Evolutionary conservation across 2,329 filamentous ascomycete genomes (phyloP).

Genomic region (Neofusicoccum sp.): DNA sequence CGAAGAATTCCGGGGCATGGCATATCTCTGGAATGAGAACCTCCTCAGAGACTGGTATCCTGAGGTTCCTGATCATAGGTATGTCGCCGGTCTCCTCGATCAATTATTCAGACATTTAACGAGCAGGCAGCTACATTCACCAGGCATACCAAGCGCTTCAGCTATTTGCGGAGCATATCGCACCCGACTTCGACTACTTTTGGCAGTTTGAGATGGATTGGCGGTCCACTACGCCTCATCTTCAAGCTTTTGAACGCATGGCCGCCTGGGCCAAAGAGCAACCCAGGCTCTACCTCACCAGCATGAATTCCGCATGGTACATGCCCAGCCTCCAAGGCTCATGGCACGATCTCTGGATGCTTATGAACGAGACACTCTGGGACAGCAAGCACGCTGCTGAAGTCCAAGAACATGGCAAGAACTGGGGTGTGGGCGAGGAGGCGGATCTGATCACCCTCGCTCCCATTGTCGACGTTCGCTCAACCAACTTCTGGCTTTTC

Average conservation of each 20-base stretch:
- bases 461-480: slow-evolving; percentile 86
- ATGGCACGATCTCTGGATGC: slow-evolving; percentile 48
- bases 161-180: slow-evolving; percentile 69
- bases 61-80: slow-evolving; percentile 42
- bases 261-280: slow-evolving; percentile 56
- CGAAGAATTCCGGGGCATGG: slow-evolving; percentile 69
- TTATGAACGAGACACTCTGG: slow-evolving; percentile 45
- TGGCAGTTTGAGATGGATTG: slow-evolving; percentile 89
- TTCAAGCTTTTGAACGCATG: slow-evolving; percentile 73
- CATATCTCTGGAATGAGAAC: slow-evolving; percentile 74
- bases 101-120: background rate
- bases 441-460: slow-evolving; percentile 91
- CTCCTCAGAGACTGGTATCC: slow-evolving; percentile 53
- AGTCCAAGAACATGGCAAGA: slow-evolving; percentile 77
- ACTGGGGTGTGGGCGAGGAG: slow-evolving; percentile 87
- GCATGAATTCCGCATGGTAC: slow-evolving; percentile 60
- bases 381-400: slow-evolving; percentile 49
- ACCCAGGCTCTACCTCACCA: slow-evolving; percentile 61
- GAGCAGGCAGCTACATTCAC: slow-evolving; percentile 50
- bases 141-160: slow-evolving; percentile 72
- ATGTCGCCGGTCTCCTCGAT: background rate
- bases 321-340: slow-evolving; percentile 55
- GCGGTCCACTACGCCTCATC: slow-evolving; percentile 77
- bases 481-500: slow-evolving; percentile 68
- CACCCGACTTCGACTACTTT: slow-evolving; percentile 77